These are phyloP conservation scores for Pistacia vera DNA, from an alignment of 345 rosid genomes.

Conservation along the genomic window DNA sequence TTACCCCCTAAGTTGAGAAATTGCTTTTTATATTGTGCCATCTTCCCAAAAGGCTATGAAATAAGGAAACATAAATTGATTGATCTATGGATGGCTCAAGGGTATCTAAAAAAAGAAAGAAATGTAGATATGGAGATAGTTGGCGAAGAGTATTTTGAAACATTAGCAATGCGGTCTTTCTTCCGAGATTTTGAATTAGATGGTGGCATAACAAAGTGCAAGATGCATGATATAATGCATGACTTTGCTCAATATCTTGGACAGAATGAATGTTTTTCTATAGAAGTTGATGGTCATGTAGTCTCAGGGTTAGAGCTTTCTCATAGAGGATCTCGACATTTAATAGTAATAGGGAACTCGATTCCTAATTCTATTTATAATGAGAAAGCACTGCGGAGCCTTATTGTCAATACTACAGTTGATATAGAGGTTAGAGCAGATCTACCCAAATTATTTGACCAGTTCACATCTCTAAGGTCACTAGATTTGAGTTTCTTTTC, in stretches of 20 bases:
- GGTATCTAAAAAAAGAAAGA: background rate
- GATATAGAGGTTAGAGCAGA: too few relatives aligned
- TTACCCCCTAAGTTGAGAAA: background rate
- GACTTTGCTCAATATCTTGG: background rate
- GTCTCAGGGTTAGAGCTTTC: background rate
- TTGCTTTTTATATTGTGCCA: background rate
- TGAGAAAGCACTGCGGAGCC: background rate
- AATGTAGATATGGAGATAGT: background rate
- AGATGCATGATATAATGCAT: constrained; percentile 5
- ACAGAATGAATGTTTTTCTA: background rate
- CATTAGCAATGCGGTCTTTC: background rate
- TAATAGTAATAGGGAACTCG: background rate
- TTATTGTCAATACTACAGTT: background rate
- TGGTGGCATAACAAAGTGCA: background rate
- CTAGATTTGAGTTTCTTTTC: background rate
- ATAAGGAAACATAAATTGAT: background rate
- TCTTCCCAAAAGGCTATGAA: background rate
- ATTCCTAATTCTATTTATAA: background rate
- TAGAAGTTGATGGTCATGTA: background rate
- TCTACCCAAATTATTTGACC: background rate
- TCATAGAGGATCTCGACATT: background rate
- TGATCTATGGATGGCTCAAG: background rate
- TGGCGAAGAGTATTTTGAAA: background rate
- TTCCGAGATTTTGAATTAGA: constrained; percentile 1
- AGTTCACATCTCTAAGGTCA: background rate